These are phyloP conservation scores for Tricholomella constricta DNA, from an alignment of 768 basidiomycete genomes.

Conservation along the genomic window DNA sequence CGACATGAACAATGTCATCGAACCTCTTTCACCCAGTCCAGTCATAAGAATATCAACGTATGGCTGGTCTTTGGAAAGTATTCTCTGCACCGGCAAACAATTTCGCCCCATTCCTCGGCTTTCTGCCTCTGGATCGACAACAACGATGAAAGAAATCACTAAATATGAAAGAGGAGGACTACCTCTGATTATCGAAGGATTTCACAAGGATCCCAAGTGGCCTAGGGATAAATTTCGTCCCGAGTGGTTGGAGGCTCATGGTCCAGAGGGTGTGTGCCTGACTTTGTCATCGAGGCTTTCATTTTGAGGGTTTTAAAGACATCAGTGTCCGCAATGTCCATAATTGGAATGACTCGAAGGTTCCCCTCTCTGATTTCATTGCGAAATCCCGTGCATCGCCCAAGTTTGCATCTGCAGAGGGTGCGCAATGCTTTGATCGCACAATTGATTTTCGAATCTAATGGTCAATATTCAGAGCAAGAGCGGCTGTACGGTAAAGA, in stretches of 20 bases:
- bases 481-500: slow-evolving; percentile 81
- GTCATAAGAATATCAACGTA: slow-evolving; percentile 10
- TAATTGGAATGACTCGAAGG: slow-evolving; percentile 51
- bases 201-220: slow-evolving; percentile 61
- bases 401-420: slow-evolving; percentile 37
- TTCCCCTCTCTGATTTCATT: slow-evolving; percentile 58
- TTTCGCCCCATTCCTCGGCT: slow-evolving; percentile 38
- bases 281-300: not conserved
- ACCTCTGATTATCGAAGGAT: slow-evolving; percentile 67
- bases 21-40: not conserved
- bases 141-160: slow-evolving; percentile 37
- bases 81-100: slow-evolving; percentile 21
- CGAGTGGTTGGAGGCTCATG: slow-evolving; percentile 50
- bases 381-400: slow-evolving; percentile 38
- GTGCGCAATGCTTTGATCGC: slow-evolving; percentile 26
- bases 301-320: slow-evolving; percentile 35
- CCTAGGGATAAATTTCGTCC: slow-evolving; percentile 51
- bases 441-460: not conserved
- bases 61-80: slow-evolving; percentile 51
- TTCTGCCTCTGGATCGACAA: slow-evolving; percentile 26
- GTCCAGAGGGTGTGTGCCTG: slow-evolving; percentile 24
- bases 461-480: slow-evolving; percentile 39
- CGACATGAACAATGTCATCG: slow-evolving; percentile 9
- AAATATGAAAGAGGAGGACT: slow-evolving; percentile 50
- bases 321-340: slow-evolving; percentile 67